Evolutionary conservation across 2,329 filamentous ascomycete genomes (phyloP), one percentile per base, ranked within the genome.

Genomic region (Cordyceps tenuipes): DNA sequence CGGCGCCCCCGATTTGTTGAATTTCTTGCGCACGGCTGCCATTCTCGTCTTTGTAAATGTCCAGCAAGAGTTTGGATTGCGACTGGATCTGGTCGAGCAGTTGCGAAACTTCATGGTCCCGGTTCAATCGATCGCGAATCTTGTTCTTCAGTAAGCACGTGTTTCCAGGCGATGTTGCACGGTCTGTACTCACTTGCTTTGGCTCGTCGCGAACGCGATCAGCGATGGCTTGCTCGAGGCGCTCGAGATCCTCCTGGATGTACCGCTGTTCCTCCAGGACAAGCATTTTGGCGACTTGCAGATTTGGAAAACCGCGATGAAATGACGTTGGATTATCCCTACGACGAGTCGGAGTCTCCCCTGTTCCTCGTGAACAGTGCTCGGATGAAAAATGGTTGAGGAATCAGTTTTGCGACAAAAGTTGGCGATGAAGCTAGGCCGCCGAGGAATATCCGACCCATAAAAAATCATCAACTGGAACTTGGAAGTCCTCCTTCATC

Each of bases 231-330:
- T 96, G 91, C 76, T 99, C 94, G 62, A 99, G 83, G 64, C 94
- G 87, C 81, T 99, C 94, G 55, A 99, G 79, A 75, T 99, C 94
- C 83, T 99, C 94, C 68, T 97, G 92, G 68, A 97, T 84, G 69
- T 90, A 91, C 68, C 94, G 85, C 76, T 97, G 89, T 68, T 97
- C 92, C 79, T 99, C 95, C 64, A 97, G 77, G 66, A 96, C 78
- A 86, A 96, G 78, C 91, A 97, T 87, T 7, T 49, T 76, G 65
- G 26, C 47, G 17, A n/a, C 12, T 10, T 31, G 23, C 2, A 8
- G 44, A 21, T 50, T 10, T 26, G 15, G 10, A n/a, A 2, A 34
- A 17, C 34, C 36, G 34, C 26, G 0, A 12, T 8, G 31, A 31
- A n/a, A 10, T 3, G 29, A 2, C 10, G 21, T 43, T 15, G 15